phyloP scores from a whole-genome alignment of 2,329 filamentous ascomycete genomes.

The Fusarium graminum region DNA sequence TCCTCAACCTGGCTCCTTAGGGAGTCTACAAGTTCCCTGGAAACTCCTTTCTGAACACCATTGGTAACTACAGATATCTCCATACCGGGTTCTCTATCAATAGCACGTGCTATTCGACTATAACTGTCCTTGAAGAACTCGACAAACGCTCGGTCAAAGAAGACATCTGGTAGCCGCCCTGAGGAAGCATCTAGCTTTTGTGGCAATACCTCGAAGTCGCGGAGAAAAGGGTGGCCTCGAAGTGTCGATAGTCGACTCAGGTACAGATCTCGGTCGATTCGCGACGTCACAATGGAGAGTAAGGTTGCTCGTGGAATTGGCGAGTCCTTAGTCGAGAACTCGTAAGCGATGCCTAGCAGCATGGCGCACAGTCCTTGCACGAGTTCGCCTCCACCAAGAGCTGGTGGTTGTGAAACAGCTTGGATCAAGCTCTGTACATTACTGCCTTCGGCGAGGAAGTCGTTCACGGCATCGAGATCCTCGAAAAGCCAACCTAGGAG shows the following conservation, averaged over 20 bases:
- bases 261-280: conserved; percentile 88
- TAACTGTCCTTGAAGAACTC: conserved; percentile 98
- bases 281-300: conserved; percentile 80
- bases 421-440: conserved; percentile 90
- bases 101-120: conserved; percentile 82
- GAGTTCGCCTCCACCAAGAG: conserved; percentile 72
- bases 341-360: conserved; percentile 89
- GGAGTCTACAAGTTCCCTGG: conserved; percentile 91
- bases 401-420: conserved; percentile 71
- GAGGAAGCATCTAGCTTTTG: conserved; percentile 70
- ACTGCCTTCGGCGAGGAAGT: conserved; percentile 92
- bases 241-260: conserved; percentile 84
- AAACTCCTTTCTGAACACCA: conserved; percentile 88
- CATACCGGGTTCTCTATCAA: conserved; percentile 90
- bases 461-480: conserved; percentile 89
- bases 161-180: conserved; percentile 79
- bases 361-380: conserved; percentile 87
- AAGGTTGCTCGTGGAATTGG: conserved; percentile 85
- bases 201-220: conserved; percentile 89
- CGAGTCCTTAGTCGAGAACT: conserved; percentile 98
- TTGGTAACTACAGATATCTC: conserved; percentile 86
- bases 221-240: conserved; percentile 80
- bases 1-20: conserved; percentile 82
- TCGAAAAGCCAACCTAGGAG: conserved; percentile 93
- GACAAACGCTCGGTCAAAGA: conserved; percentile 87